Conservation (phyloP, 352 stramenopile species). For the Globisporangium recalcitrans region DNA sequence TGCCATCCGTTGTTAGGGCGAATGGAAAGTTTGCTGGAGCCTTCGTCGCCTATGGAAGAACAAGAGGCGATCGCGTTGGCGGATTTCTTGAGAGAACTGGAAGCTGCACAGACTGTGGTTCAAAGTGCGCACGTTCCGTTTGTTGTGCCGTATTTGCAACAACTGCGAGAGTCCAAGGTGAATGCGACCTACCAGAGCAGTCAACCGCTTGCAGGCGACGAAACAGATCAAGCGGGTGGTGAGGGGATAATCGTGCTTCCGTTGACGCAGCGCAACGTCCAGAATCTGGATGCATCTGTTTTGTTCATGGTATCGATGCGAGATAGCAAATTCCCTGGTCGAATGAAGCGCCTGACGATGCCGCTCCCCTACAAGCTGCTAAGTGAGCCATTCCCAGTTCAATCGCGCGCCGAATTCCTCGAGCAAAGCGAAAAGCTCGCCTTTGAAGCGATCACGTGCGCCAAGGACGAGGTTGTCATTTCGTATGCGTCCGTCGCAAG, state of each 20-base stretch:
- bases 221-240: conserved; percentile 2
- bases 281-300: conserved; percentile 26
- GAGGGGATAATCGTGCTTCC: conserved; percentile 42
- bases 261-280: conserved; percentile 34
- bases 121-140: conserved; percentile 55
- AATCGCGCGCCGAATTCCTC: conserved; percentile 51
- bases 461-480: conserved; percentile 36
- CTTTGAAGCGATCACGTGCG: conserved; percentile 35
- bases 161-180: conserved; percentile 40
- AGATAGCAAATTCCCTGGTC: conserved; percentile 72
- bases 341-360: conserved; percentile 62
- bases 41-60: conserved; percentile 42
- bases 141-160: conserved; percentile 66
- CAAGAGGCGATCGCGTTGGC: conserved; percentile 54
- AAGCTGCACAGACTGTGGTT: conserved; percentile 49
- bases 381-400: conserved; percentile 45
- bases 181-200: conserved; percentile 1
- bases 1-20: conserved; percentile 18
- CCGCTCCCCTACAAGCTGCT: conserved; percentile 52
- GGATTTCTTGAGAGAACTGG: conserved; percentile 62
- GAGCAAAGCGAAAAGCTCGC: conserved; percentile 39
- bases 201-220: background rate
- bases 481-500: conserved; percentile 41
- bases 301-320: conserved; percentile 68
- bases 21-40: conserved; percentile 39